Base-by-base conservation (phyloP, 2,329 filamentous ascomycete species). In the Penicillium frequentans region DNA sequence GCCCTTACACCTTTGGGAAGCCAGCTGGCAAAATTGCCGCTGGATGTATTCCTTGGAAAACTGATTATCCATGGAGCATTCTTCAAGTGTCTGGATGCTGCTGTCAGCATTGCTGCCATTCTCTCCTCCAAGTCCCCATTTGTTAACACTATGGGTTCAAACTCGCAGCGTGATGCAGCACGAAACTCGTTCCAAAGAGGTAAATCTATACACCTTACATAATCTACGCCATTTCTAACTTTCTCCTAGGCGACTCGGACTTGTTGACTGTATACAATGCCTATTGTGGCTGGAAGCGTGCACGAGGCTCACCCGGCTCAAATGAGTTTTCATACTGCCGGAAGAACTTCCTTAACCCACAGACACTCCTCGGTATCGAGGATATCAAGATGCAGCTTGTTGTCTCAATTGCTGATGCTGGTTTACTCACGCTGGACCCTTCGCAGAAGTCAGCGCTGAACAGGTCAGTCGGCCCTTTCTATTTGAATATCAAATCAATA, bases 111-210 rank as follows among this genome's bases (percentile, higher is more conserved):
- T 55, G 95, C 96, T 7, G 93, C 95, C 8, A 93, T 96, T 26
- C 77, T 99, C 1, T 96, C 93, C 2, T 96, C 92, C 27, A 99
- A 98, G 71, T 96, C 93, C 0, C 95, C 93, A 0, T 98, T 98
- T 72, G 83, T 93, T 1, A 89, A 90, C 2, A 90, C 93, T 0
- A 91, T 96, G 72, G 90, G 91, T 2, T 89, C 92, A 47, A 87
- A 90, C 51, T 83, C 87, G 42, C 91, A 96, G 69, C 91, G 91
- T 35, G 90, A 97, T 64, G 85, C 87, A 23, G 89, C 91, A 1
- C 85, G 91, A 2, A 82, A 89, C 56, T 85, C 85, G 4, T 99
- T 96, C 78, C 89, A 89, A 60, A 86, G 89, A 65, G 88, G 80
- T 82, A 63, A 56, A 54, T 44, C 4, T 42, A 7, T 14, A 10